These are phyloP conservation scores for Globisporangium uncinulatum DNA, from an alignment of 352 stramenopile genomes.

Conservation along the genomic window DNA sequence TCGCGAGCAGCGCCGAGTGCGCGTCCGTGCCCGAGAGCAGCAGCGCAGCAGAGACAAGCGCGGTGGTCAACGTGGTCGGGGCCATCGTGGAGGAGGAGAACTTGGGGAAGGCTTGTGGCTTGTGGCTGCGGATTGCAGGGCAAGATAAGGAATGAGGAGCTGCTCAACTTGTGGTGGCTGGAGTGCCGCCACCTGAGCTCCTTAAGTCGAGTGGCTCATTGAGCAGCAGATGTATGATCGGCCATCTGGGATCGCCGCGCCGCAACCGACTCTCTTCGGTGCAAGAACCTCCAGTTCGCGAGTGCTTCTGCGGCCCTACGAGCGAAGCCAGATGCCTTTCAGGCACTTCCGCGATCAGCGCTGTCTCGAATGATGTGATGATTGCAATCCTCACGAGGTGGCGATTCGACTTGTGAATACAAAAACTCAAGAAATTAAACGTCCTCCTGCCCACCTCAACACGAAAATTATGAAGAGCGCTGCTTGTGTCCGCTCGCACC, in stretches of 20 bases:
- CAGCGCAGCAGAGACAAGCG: conserved; percentile 4
- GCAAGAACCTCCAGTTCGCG: no score
- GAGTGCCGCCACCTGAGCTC: no score
- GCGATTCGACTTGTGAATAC: not conserved
- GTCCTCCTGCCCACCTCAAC: not conserved
- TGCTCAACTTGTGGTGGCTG: not conserved
- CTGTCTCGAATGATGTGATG: not conserved
- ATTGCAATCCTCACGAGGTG: not conserved
- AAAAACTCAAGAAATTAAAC: not conserved
- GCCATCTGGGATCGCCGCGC: no score
- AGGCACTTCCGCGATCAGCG: no score
- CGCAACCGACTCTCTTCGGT: no score
- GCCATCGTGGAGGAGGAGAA: not conserved
- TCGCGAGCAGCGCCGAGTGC: conserved; percentile 11
- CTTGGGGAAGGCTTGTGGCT: no score
- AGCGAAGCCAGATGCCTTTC: no score
- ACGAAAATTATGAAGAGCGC: not conserved
- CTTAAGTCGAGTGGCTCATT: no score
- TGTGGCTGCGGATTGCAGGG: not conserved
- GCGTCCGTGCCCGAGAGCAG: conserved; percentile 1
- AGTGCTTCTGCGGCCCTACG: no score
- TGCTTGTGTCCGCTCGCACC: conserved; percentile 27
- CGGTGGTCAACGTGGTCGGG: not conserved
- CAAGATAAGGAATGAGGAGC: conserved; percentile 2
- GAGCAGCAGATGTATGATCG: no score